These are phyloP conservation scores for Quercus mongolica DNA, from an alignment of 306 rosid species.

Conservation along the genomic window DNA sequence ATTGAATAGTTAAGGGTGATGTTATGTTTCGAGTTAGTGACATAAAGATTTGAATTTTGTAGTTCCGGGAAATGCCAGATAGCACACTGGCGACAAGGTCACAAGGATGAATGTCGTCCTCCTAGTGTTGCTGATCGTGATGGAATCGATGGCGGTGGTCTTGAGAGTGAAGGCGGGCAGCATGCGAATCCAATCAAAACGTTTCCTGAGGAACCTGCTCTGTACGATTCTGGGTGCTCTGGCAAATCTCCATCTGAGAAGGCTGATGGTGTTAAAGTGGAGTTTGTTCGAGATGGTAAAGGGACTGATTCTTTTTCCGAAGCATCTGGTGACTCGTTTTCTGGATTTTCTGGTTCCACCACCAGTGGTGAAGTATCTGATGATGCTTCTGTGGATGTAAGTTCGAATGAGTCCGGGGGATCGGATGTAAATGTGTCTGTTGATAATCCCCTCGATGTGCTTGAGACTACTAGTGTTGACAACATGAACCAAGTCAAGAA, in stretches of 20 bases:
- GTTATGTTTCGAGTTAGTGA: constrained; percentile 2
- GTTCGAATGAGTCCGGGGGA: constrained; percentile 57
- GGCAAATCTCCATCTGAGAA: constrained; percentile 30
- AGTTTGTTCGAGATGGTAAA: constrained; percentile 35
- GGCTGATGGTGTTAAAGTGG: constrained; percentile 39
- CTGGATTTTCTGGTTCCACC: constrained; percentile 73
- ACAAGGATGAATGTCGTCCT: constrained; percentile 79
- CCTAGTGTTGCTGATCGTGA: constrained; percentile 18
- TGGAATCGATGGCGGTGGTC: constrained; percentile 26
- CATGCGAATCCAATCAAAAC: constrained; percentile 11
- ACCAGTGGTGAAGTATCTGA: constrained; percentile 56
- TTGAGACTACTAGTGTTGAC: constrained; percentile 25
- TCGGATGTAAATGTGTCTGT: constrained; percentile 46
- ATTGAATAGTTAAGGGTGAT: neutral
- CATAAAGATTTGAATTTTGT: constrained; percentile 26
- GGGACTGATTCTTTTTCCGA: constrained; percentile 46
- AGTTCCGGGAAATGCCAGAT: constrained; percentile 92
- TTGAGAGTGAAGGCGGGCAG: constrained; percentile 18
- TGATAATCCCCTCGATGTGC: constrained; percentile 40
- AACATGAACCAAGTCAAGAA: constrained; percentile 38
- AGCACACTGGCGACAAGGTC: constrained; percentile 93
- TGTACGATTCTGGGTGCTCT: constrained; percentile 24
- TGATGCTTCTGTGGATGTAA: constrained; percentile 72
- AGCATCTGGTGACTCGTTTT: constrained; percentile 60
- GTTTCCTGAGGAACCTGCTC: constrained; percentile 23